Percentiles rank a stretch among this genome's conserved stretches.
Conservation (phyloP, 2,329 filamentous ascomycete species). For the Lasiodiplodia theobromae region DNA sequence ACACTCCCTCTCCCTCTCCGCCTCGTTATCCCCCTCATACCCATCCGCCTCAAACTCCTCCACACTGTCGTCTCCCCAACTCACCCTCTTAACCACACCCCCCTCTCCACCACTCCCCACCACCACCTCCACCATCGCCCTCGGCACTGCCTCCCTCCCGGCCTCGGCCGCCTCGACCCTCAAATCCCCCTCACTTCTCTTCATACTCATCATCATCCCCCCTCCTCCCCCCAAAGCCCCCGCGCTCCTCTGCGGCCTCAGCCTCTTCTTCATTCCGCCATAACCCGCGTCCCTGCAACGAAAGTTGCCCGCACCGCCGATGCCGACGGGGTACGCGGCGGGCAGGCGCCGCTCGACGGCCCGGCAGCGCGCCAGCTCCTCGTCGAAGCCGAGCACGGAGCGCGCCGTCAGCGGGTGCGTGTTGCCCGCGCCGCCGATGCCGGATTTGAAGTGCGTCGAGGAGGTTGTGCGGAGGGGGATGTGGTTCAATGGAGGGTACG, state of each 20-base stretch:
- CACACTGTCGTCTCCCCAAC: neutral
- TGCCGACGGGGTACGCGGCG: conserved; percentile 29
- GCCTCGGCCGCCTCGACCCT: neutral
- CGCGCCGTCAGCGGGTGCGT: conserved; percentile 25
- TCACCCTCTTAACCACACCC: neutral
- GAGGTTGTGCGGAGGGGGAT: conserved; percentile 8
- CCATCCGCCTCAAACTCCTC: neutral
- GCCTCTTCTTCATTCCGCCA: neutral
- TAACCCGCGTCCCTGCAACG: neutral
- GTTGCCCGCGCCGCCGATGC: conserved; percentile 35
- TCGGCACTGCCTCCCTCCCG: neutral
- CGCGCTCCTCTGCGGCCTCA: neutral
- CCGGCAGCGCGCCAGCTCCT: conserved; percentile 28
- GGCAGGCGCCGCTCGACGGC: conserved; percentile 6
- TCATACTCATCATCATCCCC: neutral
- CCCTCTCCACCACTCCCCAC: neutral
- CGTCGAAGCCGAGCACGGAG: conserved; percentile 17
- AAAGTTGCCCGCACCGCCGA: conserved; percentile 37
- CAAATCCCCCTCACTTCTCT: neutral
- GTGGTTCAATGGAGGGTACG: neutral
- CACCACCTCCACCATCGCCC: neutral
- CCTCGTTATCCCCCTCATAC: neutral
- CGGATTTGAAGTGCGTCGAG: conserved; percentile 31
- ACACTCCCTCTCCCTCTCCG: neutral
- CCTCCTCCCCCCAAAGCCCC: neutral